These are phyloP conservation scores for Dentipellis sp. DNA, from an alignment of 768 basidiomycete species.

Conservation along the genomic window DNA sequence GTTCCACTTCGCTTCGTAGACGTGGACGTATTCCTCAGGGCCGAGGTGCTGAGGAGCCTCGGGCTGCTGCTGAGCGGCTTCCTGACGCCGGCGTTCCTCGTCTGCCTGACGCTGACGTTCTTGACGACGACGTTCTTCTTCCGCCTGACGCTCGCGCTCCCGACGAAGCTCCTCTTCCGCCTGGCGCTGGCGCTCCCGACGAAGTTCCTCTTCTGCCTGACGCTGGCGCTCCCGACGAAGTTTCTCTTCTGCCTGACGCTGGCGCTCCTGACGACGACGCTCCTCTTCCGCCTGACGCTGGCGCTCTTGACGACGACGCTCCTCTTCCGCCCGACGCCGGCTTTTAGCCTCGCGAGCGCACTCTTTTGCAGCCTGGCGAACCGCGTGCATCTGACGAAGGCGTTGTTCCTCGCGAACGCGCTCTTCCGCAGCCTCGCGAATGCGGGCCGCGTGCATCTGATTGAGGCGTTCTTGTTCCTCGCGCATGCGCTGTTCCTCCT, in stretches of 20 bases:
- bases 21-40: not conserved
- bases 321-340: not conserved
- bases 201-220: not conserved
- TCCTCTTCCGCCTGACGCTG: not conserved
- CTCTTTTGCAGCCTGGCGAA: not conserved
- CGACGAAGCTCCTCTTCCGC: too few species aligned
- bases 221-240: not conserved
- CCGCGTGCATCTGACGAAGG: not conserved
- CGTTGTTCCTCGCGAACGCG: not conserved
- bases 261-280: too few species aligned
- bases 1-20: conserved; percentile 13
- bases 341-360: not conserved
- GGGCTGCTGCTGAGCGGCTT: not conserved
- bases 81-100: not conserved
- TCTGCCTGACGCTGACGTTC: too few species aligned
- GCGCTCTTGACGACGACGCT: not conserved
- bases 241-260: too few species aligned
- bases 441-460: not conserved
- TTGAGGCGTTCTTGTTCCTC: not conserved
- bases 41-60: not conserved
- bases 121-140: too few species aligned
- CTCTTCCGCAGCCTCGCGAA: not conserved
- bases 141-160: too few species aligned
- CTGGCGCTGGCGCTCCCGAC: not conserved
- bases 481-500: not conserved